Base-by-base conservation (phyloP, 2,329 filamentous ascomycete species). In the Plenodomus tracheiphilus region DNA sequence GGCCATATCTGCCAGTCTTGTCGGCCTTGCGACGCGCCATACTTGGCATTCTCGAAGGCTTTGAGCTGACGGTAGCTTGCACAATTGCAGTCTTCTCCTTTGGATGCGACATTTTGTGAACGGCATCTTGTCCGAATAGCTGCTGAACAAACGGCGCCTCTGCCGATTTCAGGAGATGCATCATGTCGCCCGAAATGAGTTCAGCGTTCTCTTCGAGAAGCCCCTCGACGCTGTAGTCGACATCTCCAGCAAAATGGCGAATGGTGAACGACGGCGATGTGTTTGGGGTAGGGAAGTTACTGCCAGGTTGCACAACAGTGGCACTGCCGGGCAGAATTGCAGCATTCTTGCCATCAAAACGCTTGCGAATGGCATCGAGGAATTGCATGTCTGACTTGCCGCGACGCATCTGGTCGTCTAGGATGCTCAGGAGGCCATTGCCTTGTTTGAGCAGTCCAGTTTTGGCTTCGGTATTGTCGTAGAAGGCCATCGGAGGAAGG, bases 161-260 rank as follows among this genome's bases (percentile, higher is more conserved):
- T 49, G 91, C 93, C 4, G 85, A 85, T 64, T 88, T 89, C 74
- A 99, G 88, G 62, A 99, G 81, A 74, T 96, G 97, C 81, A 99
- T 91, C 62, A 99, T 78, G 72, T 99, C 94, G 20, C 91, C 93
- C 3, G 92, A 96, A 55, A 99, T 94, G 54, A 96, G 85, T 70
- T 99, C 94, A 44, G 92, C 91, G 59, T 99, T 99, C 74, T 96
- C 92, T 72, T 99, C 94, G 2, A 97, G 82, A 18, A 99, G 77
- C 4, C 90, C 90, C 61, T 87, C 87, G 52, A 95, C 83, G 2
- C 90, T 86, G 68, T 99, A 99, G 53, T 99, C 94, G 4, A 99
- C 90, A 69, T 97, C 94, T 42, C 94, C 94, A 34, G 93, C 93
- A 72, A 95, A 99, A 73, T 99, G 94, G 72, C 89, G 91, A 47